These are phyloP conservation scores for Stenocarpella maydis DNA, from an alignment of 2,329 filamentous ascomycete genomes.

Conservation along the genomic window DNA sequence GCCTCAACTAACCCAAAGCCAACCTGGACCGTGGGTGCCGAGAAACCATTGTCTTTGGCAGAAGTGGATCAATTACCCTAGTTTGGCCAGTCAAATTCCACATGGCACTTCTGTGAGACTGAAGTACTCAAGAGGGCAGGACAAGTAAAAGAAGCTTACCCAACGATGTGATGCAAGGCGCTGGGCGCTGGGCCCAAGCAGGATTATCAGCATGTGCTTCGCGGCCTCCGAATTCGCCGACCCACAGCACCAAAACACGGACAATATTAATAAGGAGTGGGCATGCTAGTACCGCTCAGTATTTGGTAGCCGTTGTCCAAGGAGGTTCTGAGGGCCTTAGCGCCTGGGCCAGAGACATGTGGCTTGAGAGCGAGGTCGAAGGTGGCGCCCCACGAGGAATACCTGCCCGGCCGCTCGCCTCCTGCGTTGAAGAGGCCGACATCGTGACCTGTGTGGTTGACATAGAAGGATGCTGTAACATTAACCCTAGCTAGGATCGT, in stretches of 20 bases:
- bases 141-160: neutral
- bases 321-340: constrained; percentile 53
- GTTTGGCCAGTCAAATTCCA: neutral
- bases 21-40: constrained; percentile 52
- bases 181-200: constrained; percentile 10
- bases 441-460: constrained; percentile 30
- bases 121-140: accelerated
- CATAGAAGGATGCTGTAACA: constrained; percentile 36
- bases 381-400: constrained; percentile 50
- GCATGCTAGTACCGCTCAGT: constrained; percentile 57
- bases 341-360: constrained; percentile 49
- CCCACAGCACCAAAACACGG: constrained; percentile 47
- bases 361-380: constrained; percentile 51
- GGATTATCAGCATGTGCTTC: constrained; percentile 23
- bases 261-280: constrained; percentile 53
- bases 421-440: constrained; percentile 40
- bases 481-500: constrained; percentile 36
- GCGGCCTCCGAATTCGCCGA: constrained; percentile 34
- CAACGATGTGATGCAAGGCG: constrained; percentile 1
- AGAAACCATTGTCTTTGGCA: constrained; percentile 32
- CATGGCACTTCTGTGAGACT: neutral
- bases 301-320: constrained; percentile 46
- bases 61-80: constrained; percentile 3
- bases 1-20: constrained; percentile 59
- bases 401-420: constrained; percentile 43